Base-by-base conservation (phyloP, 2,329 filamentous ascomycete genomes). In the Colletotrichum sublineola region DNA sequence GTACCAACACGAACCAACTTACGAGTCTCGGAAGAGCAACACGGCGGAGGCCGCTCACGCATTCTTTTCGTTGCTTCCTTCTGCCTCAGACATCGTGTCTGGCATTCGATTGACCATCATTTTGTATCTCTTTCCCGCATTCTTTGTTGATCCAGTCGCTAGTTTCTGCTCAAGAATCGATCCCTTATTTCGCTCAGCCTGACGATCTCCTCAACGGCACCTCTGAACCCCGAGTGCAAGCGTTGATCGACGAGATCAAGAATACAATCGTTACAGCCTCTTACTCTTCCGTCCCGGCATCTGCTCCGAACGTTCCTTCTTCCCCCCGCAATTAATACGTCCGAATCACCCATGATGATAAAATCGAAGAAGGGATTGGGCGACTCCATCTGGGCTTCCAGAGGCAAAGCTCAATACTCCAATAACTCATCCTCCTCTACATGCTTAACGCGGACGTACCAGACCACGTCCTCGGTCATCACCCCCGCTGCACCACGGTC, bases 331-430 rank as follows among this genome's bases (percentile, higher is more conserved):
- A 3, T 24, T 6, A 36, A 56, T 3, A 33, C 20, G 31, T 24
- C 29, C 7, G 11, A 3, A 3, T 36, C 44, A 44, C n/a, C 24
- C 29, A 52, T 18, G 20, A 67, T 71, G 48, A 56, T 61, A 33
- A 62, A 61, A 6, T 31, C 61, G 2, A 57, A 69, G 14, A 64
- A 68, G 44, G 68, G 73, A 29, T 31, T 72, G 20, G 40, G 20
- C 29, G 56, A 53, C 66, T 70, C 74, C 5, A 71, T 71, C 15
- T 75, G 73, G 73, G 73, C 73, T 15, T 62, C 63, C 7, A 55
- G 68, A 31, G 66, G 61, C 15, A 65, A 64, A 24, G 29, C 68
- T n/a, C 48, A 63, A 18, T 36, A 58, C 24, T 52, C 15, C 8
- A 24, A 29, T 24, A 36, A 8, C 12, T 36, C 67, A 15, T 44